Evolutionary conservation across 768 basidiomycete genomes (phyloP).

Genomic region (Mrakia blollopis): DNA sequence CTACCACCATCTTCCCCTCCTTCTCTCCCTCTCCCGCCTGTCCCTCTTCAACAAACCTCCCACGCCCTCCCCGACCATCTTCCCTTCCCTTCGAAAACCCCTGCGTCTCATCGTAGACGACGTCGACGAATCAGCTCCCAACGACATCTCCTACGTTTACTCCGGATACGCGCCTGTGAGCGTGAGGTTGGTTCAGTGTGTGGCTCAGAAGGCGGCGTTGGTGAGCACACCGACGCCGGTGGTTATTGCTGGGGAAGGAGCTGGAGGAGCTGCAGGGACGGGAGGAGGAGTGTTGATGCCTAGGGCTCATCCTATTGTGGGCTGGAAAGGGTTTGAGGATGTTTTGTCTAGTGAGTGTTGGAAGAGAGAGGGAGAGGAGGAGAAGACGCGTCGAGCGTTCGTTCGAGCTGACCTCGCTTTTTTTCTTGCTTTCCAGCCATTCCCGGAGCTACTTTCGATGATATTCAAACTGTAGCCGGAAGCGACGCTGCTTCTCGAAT

Average conservation of each 20-base stretch:
- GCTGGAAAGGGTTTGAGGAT: constrained; percentile 98
- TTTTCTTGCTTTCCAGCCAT: constrained; percentile 41
- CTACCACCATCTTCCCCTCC: constrained; percentile 25
- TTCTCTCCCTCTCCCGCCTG: constrained; percentile 21
- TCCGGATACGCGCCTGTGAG: constrained; percentile 95
- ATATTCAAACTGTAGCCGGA: constrained; percentile 46
- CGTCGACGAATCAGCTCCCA: constrained; percentile 61
- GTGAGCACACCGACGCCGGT: constrained; percentile 46
- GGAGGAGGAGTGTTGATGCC: constrained; percentile 50
- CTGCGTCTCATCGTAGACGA: constrained; percentile 88
- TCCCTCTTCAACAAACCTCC: constrained; percentile 4
- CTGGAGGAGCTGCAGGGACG: constrained; percentile 46
- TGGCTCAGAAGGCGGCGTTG: constrained; percentile 84
- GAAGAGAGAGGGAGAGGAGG: background rate
- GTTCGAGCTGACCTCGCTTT: background rate
- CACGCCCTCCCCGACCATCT: constrained; percentile 41
- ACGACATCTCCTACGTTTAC: constrained; percentile 93
- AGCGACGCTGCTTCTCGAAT: constrained; percentile 18
- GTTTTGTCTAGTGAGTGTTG: constrained; percentile 55
- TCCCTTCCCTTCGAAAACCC: constrained; percentile 66
- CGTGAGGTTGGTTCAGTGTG: constrained; percentile 83
- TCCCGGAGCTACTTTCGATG: constrained; percentile 81
- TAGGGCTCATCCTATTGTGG: constrained; percentile 80
- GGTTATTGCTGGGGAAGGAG: constrained; percentile 52
- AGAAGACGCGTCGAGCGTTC: background rate